phyloP scores from a whole-genome alignment of 2,329 filamentous ascomycete genomes.

The Colletotrichum echinochloae region DNA sequence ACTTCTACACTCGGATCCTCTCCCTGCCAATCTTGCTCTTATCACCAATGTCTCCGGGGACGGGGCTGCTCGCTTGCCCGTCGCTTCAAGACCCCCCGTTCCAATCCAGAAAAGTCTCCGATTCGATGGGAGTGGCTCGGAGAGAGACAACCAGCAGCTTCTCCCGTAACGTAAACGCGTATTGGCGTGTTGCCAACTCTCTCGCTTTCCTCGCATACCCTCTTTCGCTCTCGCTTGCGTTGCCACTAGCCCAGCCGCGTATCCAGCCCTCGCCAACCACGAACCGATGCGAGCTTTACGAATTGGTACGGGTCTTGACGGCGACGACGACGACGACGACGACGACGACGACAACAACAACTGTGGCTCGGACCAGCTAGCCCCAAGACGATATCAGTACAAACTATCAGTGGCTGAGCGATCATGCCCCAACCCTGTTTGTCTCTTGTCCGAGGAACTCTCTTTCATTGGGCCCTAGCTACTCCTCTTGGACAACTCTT shows the following conservation, averaged over 20 bases:
- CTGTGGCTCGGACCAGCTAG: not conserved
- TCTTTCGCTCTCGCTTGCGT: slow-evolving; percentile 9
- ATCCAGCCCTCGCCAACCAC: not conserved
- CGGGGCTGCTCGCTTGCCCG: not conserved
- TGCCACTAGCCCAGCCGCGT: not conserved
- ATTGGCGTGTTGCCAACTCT: slow-evolving; percentile 12
- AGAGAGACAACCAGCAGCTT: not conserved
- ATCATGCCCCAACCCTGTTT: slow-evolving; percentile 21
- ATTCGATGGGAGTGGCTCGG: not conserved
- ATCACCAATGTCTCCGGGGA: not conserved
- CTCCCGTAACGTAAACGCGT: slow-evolving; percentile 17
- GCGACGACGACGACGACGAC: too few relatives aligned
- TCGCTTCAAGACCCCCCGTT: not conserved
- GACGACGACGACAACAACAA: not conserved
- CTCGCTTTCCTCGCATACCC: slow-evolving; percentile 20
- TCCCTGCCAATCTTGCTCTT: not conserved
- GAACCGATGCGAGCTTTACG: slow-evolving; percentile 4
- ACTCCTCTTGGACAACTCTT: slow-evolving; percentile 20
- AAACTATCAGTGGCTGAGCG: slow-evolving; percentile 9
- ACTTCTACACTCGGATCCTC: not conserved
- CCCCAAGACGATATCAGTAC: not conserved
- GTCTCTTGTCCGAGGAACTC: slow-evolving; percentile 13
- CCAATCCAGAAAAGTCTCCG: not conserved
- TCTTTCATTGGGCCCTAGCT: slow-evolving; percentile 2
- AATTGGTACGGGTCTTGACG: too few relatives aligned